phyloP scores from a whole-genome alignment of 1,284 basidiomycete genomes.

The Xerocomus minutiporus region DNA sequence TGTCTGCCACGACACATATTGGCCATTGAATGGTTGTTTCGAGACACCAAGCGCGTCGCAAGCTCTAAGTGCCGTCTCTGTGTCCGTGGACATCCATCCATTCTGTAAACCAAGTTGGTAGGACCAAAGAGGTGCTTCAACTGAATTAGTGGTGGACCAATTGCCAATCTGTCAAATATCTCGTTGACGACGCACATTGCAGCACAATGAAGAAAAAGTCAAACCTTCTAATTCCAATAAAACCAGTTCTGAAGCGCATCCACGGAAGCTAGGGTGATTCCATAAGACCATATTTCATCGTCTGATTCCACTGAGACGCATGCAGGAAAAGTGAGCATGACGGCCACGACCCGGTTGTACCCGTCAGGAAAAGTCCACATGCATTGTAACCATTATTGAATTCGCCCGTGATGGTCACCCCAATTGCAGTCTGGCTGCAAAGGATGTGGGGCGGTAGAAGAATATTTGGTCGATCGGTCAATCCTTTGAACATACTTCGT shows the following conservation, averaged over 20 bases:
- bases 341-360: constrained; percentile 43
- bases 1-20: constrained; percentile 67
- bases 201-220: neutral
- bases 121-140: constrained; percentile 74
- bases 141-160: constrained; percentile 49
- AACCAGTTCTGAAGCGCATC: constrained; percentile 43
- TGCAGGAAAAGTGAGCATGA: constrained; percentile 53
- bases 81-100: constrained; percentile 82
- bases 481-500: constrained; percentile 22
- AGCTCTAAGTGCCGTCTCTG: constrained; percentile 60
- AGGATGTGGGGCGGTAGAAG: constrained; percentile 6
- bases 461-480: neutral
- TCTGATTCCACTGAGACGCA: constrained; percentile 49
- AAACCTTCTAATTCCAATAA: constrained; percentile 42
- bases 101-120: constrained; percentile 74
- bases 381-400: constrained; percentile 50
- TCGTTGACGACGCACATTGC: neutral
- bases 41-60: constrained; percentile 55
- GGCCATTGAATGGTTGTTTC: constrained; percentile 48
- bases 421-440: constrained; percentile 44
- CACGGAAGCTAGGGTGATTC: constrained; percentile 51
- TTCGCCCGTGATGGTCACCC: constrained; percentile 66
- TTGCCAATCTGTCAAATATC: constrained; percentile 58
- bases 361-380: constrained; percentile 62
- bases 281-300: constrained; percentile 49